Base-by-base conservation (phyloP, 1,284 basidiomycete genomes). In the Apiotrichum siamense region DNA sequence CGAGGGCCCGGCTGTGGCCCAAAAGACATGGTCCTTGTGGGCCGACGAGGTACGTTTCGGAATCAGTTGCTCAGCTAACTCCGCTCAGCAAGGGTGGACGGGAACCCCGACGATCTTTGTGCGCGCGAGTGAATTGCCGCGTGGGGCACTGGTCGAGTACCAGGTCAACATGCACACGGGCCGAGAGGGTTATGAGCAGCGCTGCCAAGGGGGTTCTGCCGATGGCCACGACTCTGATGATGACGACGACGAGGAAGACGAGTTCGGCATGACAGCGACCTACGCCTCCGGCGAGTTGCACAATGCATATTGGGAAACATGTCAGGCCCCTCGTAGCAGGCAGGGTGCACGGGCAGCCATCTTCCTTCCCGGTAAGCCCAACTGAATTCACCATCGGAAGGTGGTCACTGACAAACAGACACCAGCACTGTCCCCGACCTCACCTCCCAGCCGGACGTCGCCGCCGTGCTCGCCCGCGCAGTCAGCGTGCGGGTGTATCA, bases 61-160 rank as follows among this genome's bases (percentile, higher is more conserved):
- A 20, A 18, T 7, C 0, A 15, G 13, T 35, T 17, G 5, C 57
- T 50, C 45, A 35, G 44, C 57, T 65, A 24, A 54, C 41, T 20
- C 61, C n/a, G n/a, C 9, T 3, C 50, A 68, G 69, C 64, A 64
- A 38, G 61, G 44, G 10, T 67, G 55, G 37, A 17, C 26, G 12
- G 32, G 57, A 58, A 57, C 64, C 2, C 83, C 86, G 4, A 79
- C 81, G 0, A 64, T 91, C 9, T 86, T 87, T 61, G 72, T 85
- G 0, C 80, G 79, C 10, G 83, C 90, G 1, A 79, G 81, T 39
- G 78, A 81, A 42, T 75, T 97, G 12, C 92, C 92, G 0, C 87
- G 85, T 61, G 80, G 78, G 44, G 90, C 89, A 3, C 58, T 73
- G 37, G 68, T 78, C 15, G 78, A 80, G 60, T 78, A 74, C 63